phyloP scores from a whole-genome alignment of 192 early-diverging fungal species.

The Coemansia sp. region DNA sequence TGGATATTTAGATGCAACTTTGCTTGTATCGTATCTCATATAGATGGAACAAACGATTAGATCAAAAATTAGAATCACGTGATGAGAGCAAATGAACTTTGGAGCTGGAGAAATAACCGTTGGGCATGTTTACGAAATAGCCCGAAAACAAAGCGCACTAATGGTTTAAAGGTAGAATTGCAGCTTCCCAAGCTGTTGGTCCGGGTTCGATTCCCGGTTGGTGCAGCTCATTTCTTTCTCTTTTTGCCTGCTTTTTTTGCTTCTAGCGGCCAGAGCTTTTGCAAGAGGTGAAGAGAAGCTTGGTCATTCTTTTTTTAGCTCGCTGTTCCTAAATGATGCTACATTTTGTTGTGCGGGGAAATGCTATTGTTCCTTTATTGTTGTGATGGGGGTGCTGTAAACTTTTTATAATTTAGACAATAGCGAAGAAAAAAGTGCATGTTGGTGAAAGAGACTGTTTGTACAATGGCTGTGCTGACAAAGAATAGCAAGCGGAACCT shows the following conservation, averaged over 20 bases:
- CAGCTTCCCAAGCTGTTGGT: constrained; percentile 80
- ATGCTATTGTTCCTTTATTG: neutral
- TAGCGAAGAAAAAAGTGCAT: constrained; percentile 6
- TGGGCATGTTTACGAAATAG: neutral
- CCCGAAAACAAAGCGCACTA: constrained; percentile 23
- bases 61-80: no score
- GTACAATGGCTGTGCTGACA: constrained; percentile 13
- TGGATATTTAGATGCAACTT: neutral
- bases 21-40: neutral
- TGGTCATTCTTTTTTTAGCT: neutral
- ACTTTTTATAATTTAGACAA: neutral
- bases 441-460: constrained; percentile 3
- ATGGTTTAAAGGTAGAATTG: constrained; percentile 76
- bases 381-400: neutral
- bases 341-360: neutral
- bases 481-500: constrained; percentile 7
- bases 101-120: no score
- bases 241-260: neutral
- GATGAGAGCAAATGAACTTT: no score
- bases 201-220: constrained; percentile 81
- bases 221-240: constrained; percentile 50
- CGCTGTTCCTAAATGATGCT: neutral
- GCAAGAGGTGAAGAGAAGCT: neutral
- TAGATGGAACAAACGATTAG: neutral
- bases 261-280: neutral